Evolutionary conservation across 1,139 yeast species (phyloP).

Genomic region (Yamadazyma mexicana): DNA sequence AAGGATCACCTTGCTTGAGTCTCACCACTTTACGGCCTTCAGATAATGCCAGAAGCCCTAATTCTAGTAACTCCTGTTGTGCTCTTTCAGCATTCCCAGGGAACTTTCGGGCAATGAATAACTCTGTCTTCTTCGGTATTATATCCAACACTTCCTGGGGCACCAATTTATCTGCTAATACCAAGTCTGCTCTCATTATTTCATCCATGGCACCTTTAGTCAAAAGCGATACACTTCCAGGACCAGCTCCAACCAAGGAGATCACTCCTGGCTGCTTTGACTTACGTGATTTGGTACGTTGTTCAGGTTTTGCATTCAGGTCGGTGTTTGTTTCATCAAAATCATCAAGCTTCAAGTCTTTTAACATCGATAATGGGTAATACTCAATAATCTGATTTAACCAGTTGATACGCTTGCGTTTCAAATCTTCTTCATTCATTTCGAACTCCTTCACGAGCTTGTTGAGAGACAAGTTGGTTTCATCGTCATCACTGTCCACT

Average conservation of each 20-base stretch:
- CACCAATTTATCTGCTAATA: slow-evolving; percentile 88
- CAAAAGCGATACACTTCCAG: slow-evolving; percentile 80
- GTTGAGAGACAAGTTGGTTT: slow-evolving; percentile 46
- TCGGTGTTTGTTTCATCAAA: slow-evolving; percentile 23
- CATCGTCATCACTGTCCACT: slow-evolving; percentile 41
- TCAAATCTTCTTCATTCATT: slow-evolving; percentile 52
- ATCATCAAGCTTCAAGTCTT: slow-evolving; percentile 56
- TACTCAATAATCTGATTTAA: slow-evolving; percentile 88
- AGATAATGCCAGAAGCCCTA: slow-evolving; percentile 65
- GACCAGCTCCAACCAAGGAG: slow-evolving; percentile 90
- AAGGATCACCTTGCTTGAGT: slow-evolving; percentile 96
- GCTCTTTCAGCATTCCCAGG: slow-evolving; percentile 97
- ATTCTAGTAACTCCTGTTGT: slow-evolving; percentile 73
- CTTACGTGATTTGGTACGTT: background rate
- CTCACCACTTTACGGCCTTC: slow-evolving; percentile 81
- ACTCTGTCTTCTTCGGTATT: slow-evolving; percentile 70
- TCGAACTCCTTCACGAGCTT: slow-evolving; percentile 61
- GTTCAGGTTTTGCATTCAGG: background rate
- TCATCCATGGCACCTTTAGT: slow-evolving; percentile 86
- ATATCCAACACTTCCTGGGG: slow-evolving; percentile 84
- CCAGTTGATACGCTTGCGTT: slow-evolving; percentile 74
- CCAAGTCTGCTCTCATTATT: slow-evolving; percentile 77
- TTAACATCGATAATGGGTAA: slow-evolving; percentile 71
- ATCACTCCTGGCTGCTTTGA: slow-evolving; percentile 49
- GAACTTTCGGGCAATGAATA: slow-evolving; percentile 88